phyloP scores from a whole-genome alignment of 805 yeast genomes.

The Nakazawaea peltata region DNA sequence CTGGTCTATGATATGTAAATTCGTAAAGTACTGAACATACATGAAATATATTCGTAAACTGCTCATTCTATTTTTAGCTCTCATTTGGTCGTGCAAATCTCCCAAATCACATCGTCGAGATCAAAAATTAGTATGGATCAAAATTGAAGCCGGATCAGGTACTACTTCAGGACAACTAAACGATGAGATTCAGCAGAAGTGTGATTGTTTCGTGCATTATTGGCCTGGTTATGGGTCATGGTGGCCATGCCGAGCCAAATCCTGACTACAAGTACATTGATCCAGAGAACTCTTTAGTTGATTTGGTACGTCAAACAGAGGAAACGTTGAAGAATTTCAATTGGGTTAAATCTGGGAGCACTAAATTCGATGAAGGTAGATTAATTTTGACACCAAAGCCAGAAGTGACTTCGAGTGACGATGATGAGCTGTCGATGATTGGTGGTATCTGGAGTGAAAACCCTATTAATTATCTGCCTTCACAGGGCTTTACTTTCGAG shows the following conservation, averaged over 20 bases:
- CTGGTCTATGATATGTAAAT: no score
- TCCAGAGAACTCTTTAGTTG: conserved; percentile 6
- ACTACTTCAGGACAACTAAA: no score
- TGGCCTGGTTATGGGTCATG: not conserved
- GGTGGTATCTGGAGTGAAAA: conserved; percentile 41
- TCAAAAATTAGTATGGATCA: no score
- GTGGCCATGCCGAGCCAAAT: not conserved
- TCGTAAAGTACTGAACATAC: no score
- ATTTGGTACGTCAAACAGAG: conserved; percentile 7
- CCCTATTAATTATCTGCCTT: conserved; percentile 15
- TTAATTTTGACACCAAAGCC: conserved; percentile 40
- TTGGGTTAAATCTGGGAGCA: conserved; percentile 33
- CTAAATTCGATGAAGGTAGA: conserved; percentile 43
- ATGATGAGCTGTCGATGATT: conserved; percentile 17
- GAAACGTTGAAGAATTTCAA: conserved; percentile 13
- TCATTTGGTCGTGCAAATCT: no score
- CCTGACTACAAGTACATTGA: conserved; percentile 4
- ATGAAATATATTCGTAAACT: no score
- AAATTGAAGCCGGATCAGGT: no score
- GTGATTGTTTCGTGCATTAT: no score
- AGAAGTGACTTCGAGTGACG: conserved; percentile 13
- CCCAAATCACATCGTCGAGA: no score
- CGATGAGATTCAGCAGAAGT: no score
- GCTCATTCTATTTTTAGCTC: no score
- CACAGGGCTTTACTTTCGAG: conserved; percentile 40